Conservation (phyloP, 805 yeast genomes). For the Ogataea methanolica region DNA sequence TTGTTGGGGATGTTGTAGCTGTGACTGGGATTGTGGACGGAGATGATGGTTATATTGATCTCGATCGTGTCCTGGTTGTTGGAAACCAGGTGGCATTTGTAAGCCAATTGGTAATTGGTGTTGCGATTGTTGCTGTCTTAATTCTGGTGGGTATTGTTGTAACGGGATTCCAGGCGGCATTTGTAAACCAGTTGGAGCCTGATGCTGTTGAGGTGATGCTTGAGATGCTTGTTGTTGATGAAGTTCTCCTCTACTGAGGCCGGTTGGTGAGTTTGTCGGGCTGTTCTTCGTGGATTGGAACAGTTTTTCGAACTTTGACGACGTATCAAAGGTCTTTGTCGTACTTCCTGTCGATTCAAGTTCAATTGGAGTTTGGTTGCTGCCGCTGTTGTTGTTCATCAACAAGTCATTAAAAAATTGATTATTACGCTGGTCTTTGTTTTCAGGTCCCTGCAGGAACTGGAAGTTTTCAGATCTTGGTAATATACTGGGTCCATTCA, state of each 20-base stretch:
- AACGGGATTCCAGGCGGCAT: neutral
- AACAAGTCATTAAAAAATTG: slow-evolving; percentile 19
- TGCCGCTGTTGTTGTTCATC: neutral
- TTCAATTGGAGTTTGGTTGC: neutral
- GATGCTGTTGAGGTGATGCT: neutral
- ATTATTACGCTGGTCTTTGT: slow-evolving; percentile 17
- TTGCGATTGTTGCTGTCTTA: neutral
- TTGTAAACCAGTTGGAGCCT: neutral
- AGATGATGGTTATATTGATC: neutral
- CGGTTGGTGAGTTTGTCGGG: neutral
- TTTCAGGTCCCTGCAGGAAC: slow-evolving; percentile 13
- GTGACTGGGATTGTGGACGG: neutral
- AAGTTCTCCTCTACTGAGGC: neutral
- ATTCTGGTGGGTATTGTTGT: neutral
- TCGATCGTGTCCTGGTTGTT: slow-evolving; percentile 1
- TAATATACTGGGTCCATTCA: neutral
- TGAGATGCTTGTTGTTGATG: neutral
- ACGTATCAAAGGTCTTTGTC: slow-evolving; percentile 6
- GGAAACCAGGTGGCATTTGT: slow-evolving; percentile 1
- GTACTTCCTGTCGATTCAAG: neutral
- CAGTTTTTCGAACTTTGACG: slow-evolving; percentile 18
- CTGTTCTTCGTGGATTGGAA: slow-evolving; percentile 9
- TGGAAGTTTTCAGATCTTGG: slow-evolving; percentile 14
- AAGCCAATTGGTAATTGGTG: slow-evolving; percentile 4
- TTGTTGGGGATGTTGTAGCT: neutral